Conservation (phyloP, 2,329 filamentous ascomycete species). For the Aspergillus thermomutatus region DNA sequence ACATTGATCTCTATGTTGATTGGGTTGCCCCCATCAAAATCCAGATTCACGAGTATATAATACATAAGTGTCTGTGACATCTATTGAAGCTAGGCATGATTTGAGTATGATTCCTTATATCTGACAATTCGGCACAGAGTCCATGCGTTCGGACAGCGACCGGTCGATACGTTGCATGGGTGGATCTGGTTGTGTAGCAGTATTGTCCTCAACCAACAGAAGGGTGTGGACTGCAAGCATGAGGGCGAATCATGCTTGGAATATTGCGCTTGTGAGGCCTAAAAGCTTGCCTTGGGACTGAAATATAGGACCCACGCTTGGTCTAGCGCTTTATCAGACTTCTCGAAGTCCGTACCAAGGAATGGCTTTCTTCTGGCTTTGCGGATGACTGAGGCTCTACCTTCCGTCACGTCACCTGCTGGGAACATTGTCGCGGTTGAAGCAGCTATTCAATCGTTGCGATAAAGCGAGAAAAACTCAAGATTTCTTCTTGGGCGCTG, state of each 20-base stretch:
- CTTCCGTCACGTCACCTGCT: too few relatives aligned
- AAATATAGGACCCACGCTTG: background rate
- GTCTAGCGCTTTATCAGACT: too few relatives aligned
- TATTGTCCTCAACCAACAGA: background rate
- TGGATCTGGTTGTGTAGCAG: background rate
- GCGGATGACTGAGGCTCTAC: background rate
- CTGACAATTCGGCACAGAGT: background rate
- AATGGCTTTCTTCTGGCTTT: background rate
- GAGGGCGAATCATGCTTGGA: background rate
- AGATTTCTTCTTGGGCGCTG: constrained; percentile 33
- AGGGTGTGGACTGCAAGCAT: background rate
- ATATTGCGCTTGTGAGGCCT: too few relatives aligned
- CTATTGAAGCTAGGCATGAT: background rate
- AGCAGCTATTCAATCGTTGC: background rate
- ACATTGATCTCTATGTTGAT: background rate
- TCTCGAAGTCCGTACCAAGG: background rate
- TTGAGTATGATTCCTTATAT: background rate
- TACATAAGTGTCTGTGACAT: background rate
- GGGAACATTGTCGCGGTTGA: background rate
- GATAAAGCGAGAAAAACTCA: constrained; percentile 13
- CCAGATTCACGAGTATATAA: background rate
- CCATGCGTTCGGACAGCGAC: background rate
- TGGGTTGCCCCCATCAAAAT: background rate
- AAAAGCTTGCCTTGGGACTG: background rate
- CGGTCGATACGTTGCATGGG: background rate